Percentiles rank a stretch among this genome's conserved stretches.
Conservation (phyloP, 768 basidiomycete genomes). For the Agrocybe praecox region DNA sequence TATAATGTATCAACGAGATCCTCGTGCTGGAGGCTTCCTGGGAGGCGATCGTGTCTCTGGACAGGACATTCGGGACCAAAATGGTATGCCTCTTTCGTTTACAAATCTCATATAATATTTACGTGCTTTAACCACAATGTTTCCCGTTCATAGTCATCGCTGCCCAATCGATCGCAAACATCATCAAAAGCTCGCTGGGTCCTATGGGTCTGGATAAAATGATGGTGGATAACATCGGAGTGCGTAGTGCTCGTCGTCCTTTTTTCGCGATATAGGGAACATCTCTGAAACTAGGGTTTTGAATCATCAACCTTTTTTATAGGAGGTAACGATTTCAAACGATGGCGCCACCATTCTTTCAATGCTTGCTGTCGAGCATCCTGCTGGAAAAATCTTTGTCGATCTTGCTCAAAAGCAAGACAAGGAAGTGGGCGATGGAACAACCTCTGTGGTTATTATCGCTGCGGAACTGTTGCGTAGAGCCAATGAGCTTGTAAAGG, state of each 20-base stretch:
- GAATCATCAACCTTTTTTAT: constrained; percentile 16
- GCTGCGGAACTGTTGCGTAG: constrained; percentile 96
- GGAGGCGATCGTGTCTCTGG: constrained; percentile 94
- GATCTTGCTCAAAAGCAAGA: constrained; percentile 99
- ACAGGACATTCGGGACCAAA: constrained; percentile 95
- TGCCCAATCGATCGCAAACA: constrained; percentile 95
- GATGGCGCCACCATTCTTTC: constrained; percentile 99
- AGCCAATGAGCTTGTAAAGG: constrained; percentile 97
- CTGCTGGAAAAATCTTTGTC: constrained; percentile 96
- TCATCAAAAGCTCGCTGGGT: constrained; percentile 94
- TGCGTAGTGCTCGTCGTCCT: constrained; percentile 39
- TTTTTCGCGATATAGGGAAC: neutral
- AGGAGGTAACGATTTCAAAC: constrained; percentile 99
- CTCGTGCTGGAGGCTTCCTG: constrained; percentile 87
- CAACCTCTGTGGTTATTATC: constrained; percentile 97
- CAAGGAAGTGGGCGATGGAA: constrained; percentile 99
- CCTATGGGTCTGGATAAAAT: constrained; percentile 96
- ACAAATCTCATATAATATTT: constrained; percentile 3
- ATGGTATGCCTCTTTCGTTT: constrained; percentile 60
- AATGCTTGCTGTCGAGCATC: constrained; percentile 92
- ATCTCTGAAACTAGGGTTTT: constrained; percentile 1
- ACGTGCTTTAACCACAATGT: constrained; percentile 13
- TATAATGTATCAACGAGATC: constrained; percentile 88
- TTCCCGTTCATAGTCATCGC: constrained; percentile 70
- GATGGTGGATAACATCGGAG: constrained; percentile 97